Conservation (phyloP, 495 filamentous ascomycete species). For the Tuber calosporum region DNA sequence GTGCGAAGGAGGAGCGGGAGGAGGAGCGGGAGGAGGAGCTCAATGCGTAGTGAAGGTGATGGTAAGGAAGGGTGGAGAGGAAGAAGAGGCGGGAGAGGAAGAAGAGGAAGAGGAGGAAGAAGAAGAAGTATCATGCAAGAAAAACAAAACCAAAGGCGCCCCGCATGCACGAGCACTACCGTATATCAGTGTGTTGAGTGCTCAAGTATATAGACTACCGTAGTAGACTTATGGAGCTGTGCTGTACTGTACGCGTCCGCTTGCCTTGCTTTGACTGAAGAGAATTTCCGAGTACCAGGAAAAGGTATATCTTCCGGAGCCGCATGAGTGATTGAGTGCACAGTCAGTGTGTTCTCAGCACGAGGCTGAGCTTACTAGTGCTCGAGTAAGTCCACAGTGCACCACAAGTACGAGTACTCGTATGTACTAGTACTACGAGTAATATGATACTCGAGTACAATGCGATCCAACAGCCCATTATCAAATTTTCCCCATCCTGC, state of each 20-base stretch:
- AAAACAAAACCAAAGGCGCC: neutral
- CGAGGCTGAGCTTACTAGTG: conserved; percentile 1
- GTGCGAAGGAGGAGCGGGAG: neutral
- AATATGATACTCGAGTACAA: too few relatives aligned
- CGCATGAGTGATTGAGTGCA: neutral
- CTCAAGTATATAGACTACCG: too few relatives aligned
- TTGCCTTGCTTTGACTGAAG: neutral
- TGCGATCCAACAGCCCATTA: neutral
- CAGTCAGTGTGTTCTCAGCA: neutral
- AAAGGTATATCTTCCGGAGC: conserved; percentile 1
- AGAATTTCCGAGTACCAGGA: neutral
- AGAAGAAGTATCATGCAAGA: too few relatives aligned
- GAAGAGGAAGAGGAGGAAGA: neutral
- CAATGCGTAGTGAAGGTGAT: neutral
- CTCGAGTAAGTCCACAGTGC: neutral
- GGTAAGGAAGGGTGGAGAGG: neutral
- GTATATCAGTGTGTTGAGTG: too few relatives aligned
- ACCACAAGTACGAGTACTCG: too few relatives aligned
- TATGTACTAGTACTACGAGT: too few relatives aligned
- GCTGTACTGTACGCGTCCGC: neutral
- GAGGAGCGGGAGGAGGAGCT: neutral
- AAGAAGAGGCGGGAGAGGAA: neutral
- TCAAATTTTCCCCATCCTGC: neutral
- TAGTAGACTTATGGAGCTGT: conserved; percentile 1
- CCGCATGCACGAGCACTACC: neutral